phyloP scores from a whole-genome alignment of 2,329 filamentous ascomycete species.

The Elsinoe fawcettii region DNA sequence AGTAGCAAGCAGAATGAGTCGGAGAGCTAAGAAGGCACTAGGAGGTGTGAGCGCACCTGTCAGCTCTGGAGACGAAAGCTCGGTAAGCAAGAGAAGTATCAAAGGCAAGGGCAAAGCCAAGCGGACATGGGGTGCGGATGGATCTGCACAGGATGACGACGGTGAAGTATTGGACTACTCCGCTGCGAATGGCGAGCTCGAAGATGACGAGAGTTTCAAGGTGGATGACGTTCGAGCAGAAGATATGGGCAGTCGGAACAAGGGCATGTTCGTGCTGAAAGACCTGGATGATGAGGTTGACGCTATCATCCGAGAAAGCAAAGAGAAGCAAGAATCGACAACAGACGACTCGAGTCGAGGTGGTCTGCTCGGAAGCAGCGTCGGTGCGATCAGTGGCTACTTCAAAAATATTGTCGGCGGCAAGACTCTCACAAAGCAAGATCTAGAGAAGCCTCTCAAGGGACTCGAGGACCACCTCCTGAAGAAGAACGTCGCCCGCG shows the following conservation, averaged over 20 bases:
- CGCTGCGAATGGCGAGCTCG: conserved; percentile 46
- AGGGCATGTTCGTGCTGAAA: conserved; percentile 88
- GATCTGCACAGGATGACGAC: conserved; percentile 72
- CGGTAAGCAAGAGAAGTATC: conserved; percentile 37
- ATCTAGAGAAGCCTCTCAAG: conserved; percentile 86
- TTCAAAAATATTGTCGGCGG: conserved; percentile 94
- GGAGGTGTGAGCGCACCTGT: conserved; percentile 48
- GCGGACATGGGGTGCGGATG: conserved; percentile 87
- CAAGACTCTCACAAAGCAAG: conserved; percentile 80
- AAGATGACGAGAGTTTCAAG: conserved; percentile 48
- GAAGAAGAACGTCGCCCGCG: conserved; percentile 91
- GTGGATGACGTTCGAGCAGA: conserved; percentile 69
- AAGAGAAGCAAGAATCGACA: conserved; percentile 53
- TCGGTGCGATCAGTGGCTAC: conserved; percentile 76
- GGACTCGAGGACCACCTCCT: conserved; percentile 93
- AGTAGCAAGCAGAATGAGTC: conserved; percentile 68
- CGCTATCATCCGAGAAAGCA: conserved; percentile 74
- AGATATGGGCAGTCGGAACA: conserved; percentile 79
- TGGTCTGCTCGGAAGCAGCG: conserved; percentile 68
- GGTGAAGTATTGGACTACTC: conserved; percentile 84
- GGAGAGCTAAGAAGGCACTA: conserved; percentile 63
- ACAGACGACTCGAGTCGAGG: conserved; percentile 37
- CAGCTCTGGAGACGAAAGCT: conserved; percentile 78
- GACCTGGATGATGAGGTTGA: conserved; percentile 92
- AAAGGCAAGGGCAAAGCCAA: conserved; percentile 66